These are phyloP conservation scores for Raffaelea arxii DNA, from an alignment of 2,329 filamentous ascomycete species.

Conservation along the genomic window DNA sequence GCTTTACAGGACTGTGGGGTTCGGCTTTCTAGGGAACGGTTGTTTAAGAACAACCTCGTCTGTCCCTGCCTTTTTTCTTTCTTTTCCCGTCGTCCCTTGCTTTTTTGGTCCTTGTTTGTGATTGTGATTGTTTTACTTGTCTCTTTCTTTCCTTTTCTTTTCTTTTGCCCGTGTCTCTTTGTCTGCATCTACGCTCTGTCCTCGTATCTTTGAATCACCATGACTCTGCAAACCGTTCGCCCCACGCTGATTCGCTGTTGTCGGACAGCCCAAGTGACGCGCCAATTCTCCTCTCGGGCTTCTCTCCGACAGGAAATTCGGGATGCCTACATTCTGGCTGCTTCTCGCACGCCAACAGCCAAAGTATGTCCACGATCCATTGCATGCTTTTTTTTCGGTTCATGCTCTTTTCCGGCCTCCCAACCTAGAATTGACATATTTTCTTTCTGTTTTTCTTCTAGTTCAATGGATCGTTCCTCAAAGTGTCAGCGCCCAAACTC, in stretches of 20 bases:
- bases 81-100: not conserved
- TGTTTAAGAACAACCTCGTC: not conserved
- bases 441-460: slow-evolving; percentile 24
- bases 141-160: not conserved
- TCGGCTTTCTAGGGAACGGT: not conserved
- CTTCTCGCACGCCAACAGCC: slow-evolving; percentile 77
- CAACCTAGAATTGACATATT: not conserved
- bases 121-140: not conserved
- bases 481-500: slow-evolving; percentile 75
- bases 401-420: not conserved
- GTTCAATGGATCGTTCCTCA: slow-evolving; percentile 91
- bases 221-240: slow-evolving; percentile 9
- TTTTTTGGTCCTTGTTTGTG: not conserved
- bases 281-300: slow-evolving; percentile 34
- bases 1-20: not conserved
- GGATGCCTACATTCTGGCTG: slow-evolving; percentile 90
- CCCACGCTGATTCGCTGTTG: slow-evolving; percentile 5
- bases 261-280: slow-evolving; percentile 26
- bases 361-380: slow-evolving; percentile 62
- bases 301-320: slow-evolving; percentile 48
- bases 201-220: not conserved
- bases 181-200: not conserved
- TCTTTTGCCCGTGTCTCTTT: not conserved
- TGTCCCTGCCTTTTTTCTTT: not conserved
- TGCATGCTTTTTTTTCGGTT: not conserved